Conservation (phyloP, 441 rosid species). For the Pelargonium fulgidum region DNA sequence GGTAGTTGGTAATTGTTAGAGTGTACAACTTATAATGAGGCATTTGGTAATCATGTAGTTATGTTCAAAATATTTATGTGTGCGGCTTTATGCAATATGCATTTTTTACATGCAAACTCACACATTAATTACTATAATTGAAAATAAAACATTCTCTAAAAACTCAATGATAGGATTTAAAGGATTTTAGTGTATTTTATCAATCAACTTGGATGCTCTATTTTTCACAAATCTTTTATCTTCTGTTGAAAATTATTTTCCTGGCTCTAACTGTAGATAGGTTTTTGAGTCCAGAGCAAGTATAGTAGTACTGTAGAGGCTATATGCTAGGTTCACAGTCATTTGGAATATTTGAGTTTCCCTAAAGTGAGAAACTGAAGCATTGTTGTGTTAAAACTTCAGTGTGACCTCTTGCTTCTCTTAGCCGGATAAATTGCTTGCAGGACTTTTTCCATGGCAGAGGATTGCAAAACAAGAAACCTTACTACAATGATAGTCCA, state of each 20-base stretch:
- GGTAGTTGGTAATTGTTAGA: too few species aligned
- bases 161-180: neutral
- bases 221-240: conserved; percentile 14
- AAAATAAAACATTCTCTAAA: neutral
- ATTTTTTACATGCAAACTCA: neutral
- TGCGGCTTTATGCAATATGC: neutral
- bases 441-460: conserved; percentile 41
- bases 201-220: neutral
- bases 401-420: neutral
- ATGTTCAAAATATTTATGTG: neutral
- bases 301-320: neutral
- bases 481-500: conserved; percentile 48
- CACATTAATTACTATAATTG: neutral
- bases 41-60: too few species aligned
- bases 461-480: conserved; percentile 28
- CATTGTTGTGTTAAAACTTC: neutral
- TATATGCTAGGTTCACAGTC: conserved; percentile 1
- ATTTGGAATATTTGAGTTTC: neutral
- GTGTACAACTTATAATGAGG: too few species aligned
- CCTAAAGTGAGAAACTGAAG: neutral
- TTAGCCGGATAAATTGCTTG: conserved; percentile 4
- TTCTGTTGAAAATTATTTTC: conserved; percentile 17
- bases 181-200: neutral
- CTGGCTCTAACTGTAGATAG: neutral
- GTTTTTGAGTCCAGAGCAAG: neutral